Percentiles rank a stretch among this genome's conserved stretches.
phyloP scores from a whole-genome alignment of 2,329 filamentous ascomycete species.

The Bipolaris oryzae region DNA sequence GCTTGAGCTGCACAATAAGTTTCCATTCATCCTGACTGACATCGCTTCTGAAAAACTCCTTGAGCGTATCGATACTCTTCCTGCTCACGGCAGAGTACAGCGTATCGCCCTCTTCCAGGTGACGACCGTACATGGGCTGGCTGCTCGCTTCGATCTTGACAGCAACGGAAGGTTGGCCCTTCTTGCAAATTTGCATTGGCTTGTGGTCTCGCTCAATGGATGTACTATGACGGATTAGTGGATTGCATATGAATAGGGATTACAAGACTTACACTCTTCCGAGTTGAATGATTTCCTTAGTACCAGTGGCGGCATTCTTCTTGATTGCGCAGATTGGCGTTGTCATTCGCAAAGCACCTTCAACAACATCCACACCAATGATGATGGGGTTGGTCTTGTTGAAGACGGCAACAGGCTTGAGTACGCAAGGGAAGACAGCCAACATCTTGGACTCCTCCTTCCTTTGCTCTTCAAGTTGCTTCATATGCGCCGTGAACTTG shows the following conservation, averaged over 20 bases:
- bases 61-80: slow-evolving; percentile 89
- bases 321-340: slow-evolving; percentile 90
- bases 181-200: slow-evolving; percentile 88
- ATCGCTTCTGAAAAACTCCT: slow-evolving; percentile 91
- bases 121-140: slow-evolving; percentile 92
- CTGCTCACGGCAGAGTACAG: slow-evolving; percentile 89
- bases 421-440: slow-evolving; percentile 95
- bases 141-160: slow-evolving; percentile 95
- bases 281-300: slow-evolving; percentile 81
- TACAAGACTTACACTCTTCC: slow-evolving; percentile 83
- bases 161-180: slow-evolving; percentile 94
- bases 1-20: slow-evolving; percentile 94
- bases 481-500: slow-evolving; percentile 94
- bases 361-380: slow-evolving; percentile 91
- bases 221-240: slow-evolving; percentile 62
- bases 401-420: slow-evolving; percentile 90
- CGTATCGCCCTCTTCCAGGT: slow-evolving; percentile 87
- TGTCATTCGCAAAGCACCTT: slow-evolving; percentile 83
- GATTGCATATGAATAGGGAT: neutral
- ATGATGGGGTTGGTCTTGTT: slow-evolving; percentile 98
- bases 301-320: slow-evolving; percentile 75
- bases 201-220: slow-evolving; percentile 99
- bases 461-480: slow-evolving; percentile 81
- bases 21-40: slow-evolving; percentile 93
- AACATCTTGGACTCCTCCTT: slow-evolving; percentile 96